phyloP scores from a whole-genome alignment of 768 basidiomycete genomes.

The Thelephora aurantiotincta region DNA sequence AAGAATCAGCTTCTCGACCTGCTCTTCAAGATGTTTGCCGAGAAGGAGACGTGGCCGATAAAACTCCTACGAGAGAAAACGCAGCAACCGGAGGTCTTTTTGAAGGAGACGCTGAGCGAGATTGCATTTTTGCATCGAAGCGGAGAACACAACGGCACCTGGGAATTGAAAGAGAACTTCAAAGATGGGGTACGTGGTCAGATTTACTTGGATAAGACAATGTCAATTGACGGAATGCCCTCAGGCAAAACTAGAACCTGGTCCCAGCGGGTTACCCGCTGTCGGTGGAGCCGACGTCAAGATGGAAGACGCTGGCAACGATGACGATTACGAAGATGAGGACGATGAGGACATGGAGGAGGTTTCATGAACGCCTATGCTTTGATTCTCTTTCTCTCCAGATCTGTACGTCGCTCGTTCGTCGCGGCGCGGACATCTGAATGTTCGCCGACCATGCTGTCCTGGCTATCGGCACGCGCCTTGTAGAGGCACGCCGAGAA shows the following conservation, averaged over 20 bases:
- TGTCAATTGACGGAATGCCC: constrained; percentile 10
- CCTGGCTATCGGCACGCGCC: no score
- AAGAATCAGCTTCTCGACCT: constrained; percentile 78
- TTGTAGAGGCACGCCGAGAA: no score
- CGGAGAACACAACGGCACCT: constrained; percentile 70
- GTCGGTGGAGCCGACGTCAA: constrained; percentile 19
- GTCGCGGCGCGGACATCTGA: no score
- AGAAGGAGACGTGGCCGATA: constrained; percentile 73
- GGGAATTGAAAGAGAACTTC: constrained; percentile 67
- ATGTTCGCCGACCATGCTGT: no score
- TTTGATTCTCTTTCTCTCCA: neutral
- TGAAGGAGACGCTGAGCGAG: constrained; percentile 70
- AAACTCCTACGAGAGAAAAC: constrained; percentile 64
- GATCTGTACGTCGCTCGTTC: neutral
- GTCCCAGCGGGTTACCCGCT: constrained; percentile 9
- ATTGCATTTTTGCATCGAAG: constrained; percentile 66
- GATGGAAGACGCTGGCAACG: constrained; percentile 40
- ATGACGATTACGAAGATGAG: constrained; percentile 45
- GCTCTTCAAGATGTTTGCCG: constrained; percentile 65
- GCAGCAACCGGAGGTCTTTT: constrained; percentile 76
- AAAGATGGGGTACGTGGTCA: constrained; percentile 38
- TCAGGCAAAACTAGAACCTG: constrained; percentile 20
- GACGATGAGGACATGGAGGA: constrained; percentile 63
- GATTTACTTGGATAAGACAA: constrained; percentile 1
- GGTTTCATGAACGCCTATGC: constrained; percentile 28